Base-by-base conservation (phyloP, 2,329 filamentous ascomycete genomes). In the Leptosphaerulina australis region DNA sequence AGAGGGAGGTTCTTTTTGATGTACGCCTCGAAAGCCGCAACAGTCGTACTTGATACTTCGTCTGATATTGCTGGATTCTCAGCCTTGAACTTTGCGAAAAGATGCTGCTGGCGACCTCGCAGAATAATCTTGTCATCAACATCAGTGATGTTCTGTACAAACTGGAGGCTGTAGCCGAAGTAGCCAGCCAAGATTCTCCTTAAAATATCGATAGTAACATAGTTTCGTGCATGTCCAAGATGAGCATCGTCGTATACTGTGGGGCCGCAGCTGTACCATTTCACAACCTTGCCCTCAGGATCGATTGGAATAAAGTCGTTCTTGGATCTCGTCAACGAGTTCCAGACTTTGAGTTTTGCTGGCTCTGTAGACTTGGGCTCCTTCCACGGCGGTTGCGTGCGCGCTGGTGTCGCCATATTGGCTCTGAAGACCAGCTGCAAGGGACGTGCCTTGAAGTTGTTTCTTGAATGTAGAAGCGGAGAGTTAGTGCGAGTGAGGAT, bases 141-240 rank as follows among this genome's bases (percentile, higher is more conserved):
- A 53, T 74, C 91, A 21, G 91, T 96, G 56, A 94, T 91, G 75
- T 96, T 96, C 87, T 95, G 94, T 59, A 96, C 89, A 75, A 95
- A 96, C 53, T 86, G 84, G 59, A 96, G 84, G 31, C 91, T 78
- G 72, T 88, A 94, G 54, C 85, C 84, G 71, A 96, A 95, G 74
- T 94, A 93, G 71, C 93, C 85, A 66, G 83, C 79, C 73, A 96
- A 76, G 63, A 96, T 90, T 64, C 91, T 85, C 54, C 91, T 83
- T 4, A 96, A 86, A 58, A 96, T 91, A 72, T 96, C 91, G 35
- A 90, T 93, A 39, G 87, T 90, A 56, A 96, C 89, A 82, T 96
- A 96, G 76, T 96, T 96, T 62, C 90, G 81, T 22, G 90, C 91
- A 74, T 96, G 91, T 22, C 90, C 88, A 54, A 93, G 74, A 77